Evolutionary conservation across 2,329 filamentous ascomycete genomes (phyloP), one percentile per base, ranked within the genome.

Genomic region (Colletotrichum theobromicola): DNA sequence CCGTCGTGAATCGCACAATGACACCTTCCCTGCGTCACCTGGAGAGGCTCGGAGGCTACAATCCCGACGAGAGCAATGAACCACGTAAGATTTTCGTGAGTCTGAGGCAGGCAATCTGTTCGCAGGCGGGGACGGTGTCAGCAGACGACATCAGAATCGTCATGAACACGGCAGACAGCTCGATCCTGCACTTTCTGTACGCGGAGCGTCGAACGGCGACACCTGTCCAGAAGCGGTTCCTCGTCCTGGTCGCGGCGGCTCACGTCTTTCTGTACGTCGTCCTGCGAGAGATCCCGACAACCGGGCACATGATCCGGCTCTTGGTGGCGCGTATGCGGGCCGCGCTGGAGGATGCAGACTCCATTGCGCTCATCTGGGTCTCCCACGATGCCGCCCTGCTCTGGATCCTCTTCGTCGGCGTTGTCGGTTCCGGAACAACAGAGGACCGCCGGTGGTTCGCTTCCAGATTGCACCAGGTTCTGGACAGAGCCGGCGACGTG

Each of bases 131-230:
- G 60, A 30, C 28, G 15, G 55, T 77, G 28, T 30, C 67, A n/a
- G 76, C 72, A 30, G 76, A 76, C 69, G 53, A 55, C 28, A 75
- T 77, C 46, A 64, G 76, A 16, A 76, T 77, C 50, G 50, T 77
- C 35, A 77, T 77, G 76, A 75, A 74, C 62, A 72, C 75, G 26
- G 76, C 75, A 7, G 76, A 77, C 58, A 70, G 58, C 61, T 37
- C 66, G n/a, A 77, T 77, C 30, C 69, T 77, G 67, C 66, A 65
- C 37, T 77, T 70, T 26, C 58, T 77, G 5, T 77, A 72, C 26
- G 75, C 57, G 24, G 58, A 66, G 30, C 57, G 46, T 13, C 72
- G 63, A 24, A 64, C n/a, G 12, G 72, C 63, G 7, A 73, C 72
- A 34, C 62, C 69, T 4, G 62, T 60, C 5, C 68, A 73, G 26